Evolutionary conservation across 257 asterid genomes (phyloP).

Genomic region (Parsonsia alboflavescens): DNA sequence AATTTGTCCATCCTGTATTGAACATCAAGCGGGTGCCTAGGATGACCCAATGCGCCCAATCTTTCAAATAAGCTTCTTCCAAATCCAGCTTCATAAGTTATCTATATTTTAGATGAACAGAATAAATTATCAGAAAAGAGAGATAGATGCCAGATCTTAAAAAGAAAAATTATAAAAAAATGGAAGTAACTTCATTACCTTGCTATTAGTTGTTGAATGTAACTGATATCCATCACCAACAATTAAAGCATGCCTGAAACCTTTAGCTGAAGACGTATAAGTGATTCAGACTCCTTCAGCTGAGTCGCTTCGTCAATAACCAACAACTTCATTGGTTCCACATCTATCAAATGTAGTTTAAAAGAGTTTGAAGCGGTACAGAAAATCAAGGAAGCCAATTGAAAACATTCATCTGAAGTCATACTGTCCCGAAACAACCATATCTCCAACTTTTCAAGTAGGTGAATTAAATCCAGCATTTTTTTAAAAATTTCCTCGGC

Average conservation of each 20-base stretch:
- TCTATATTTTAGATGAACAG: conserved; percentile 1
- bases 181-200: conserved; percentile 30
- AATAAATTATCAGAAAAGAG: neutral
- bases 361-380: conserved; percentile 48
- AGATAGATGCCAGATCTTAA: neutral
- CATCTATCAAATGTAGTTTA: conserved; percentile 16
- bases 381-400: conserved; percentile 29
- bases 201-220: conserved; percentile 53
- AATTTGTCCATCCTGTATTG: conserved; percentile 71
- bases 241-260: conserved; percentile 47
- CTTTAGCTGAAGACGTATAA: conserved; percentile 46
- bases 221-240: conserved; percentile 64
- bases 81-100: neutral
- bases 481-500: conserved; percentile 27
- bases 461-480: conserved; percentile 23
- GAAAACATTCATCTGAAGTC: conserved; percentile 27
- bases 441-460: conserved; percentile 25
- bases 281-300: conserved; percentile 54
- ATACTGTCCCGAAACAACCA: conserved; percentile 27
- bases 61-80: conserved; percentile 6
- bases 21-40: conserved; percentile 39
- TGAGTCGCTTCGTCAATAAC: conserved; percentile 68
- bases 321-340: conserved; percentile 35
- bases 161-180: neutral
- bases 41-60: conserved; percentile 28